phyloP scores from a whole-genome alignment of 106 monocot species.

The Allium sativum region DNA sequence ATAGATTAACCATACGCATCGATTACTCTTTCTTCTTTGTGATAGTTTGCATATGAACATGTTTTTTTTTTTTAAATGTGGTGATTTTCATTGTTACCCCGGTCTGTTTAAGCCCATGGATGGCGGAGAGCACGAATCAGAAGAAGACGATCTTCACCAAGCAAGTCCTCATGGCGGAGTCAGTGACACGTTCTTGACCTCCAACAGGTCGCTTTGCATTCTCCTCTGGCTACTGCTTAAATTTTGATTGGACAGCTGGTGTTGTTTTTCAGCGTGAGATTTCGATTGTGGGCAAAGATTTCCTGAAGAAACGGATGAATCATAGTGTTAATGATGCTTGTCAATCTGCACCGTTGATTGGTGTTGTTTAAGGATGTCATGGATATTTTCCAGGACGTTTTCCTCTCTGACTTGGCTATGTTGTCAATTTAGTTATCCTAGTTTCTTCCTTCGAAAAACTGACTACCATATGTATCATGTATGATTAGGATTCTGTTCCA shows the following conservation, averaged over 20 bases:
- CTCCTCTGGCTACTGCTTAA: conserved; percentile 77
- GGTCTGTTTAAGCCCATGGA: conserved; percentile 3
- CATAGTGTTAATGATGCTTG: conserved; percentile 56
- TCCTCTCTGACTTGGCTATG: conserved; percentile 48
- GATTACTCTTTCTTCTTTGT: no score
- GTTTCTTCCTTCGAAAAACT: no score
- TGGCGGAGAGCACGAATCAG: conserved; percentile 1
- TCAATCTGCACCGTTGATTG: conserved; percentile 71
- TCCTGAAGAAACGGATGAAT: conserved; percentile 71
- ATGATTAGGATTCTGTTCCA: no score
- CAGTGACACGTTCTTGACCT: conserved; percentile 91
- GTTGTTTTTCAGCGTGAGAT: conserved; percentile 78
- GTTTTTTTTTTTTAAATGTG: no score
- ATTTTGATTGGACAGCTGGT: conserved; percentile 77
- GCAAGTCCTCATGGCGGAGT: conserved; percentile 35
- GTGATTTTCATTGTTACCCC: neutral
- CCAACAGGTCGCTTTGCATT: conserved; percentile 92
- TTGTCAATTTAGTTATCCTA: no score
- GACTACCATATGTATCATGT: no score
- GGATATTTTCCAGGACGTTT: conserved; percentile 72
- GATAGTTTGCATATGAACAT: no score
- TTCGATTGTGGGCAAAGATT: conserved; percentile 34
- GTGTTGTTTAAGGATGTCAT: conserved; percentile 77
- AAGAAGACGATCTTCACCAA: neutral
- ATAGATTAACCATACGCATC: no score